phyloP scores from a whole-genome alignment of 768 basidiomycete species.

The Tricholoma furcatifolium region DNA sequence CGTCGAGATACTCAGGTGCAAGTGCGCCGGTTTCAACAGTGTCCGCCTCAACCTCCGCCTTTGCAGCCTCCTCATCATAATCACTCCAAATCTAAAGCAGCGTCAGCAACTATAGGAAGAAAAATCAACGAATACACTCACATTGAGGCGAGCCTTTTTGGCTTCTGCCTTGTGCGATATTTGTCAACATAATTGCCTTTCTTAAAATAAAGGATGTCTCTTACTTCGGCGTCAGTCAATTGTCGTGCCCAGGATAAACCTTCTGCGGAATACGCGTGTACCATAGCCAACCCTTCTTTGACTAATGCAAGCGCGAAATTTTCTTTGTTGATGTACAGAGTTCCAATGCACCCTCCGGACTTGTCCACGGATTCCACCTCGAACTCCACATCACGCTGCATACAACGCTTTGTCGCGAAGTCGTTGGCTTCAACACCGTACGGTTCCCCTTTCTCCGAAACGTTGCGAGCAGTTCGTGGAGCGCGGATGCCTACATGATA shows the following conservation, averaged over 20 bases:
- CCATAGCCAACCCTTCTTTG: constrained; percentile 83
- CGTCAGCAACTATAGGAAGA: not conserved
- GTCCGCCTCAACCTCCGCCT: constrained; percentile 42
- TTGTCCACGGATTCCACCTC: constrained; percentile 91
- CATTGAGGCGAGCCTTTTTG: constrained; percentile 75
- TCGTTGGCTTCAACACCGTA: constrained; percentile 82
- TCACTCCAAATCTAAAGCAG: constrained; percentile 76
- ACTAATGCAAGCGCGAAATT: constrained; percentile 86
- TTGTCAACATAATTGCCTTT: constrained; percentile 3
- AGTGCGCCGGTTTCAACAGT: constrained; percentile 52
- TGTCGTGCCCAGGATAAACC: constrained; percentile 75
- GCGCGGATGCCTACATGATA: constrained; percentile 73
- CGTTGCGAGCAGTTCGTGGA: constrained; percentile 79
- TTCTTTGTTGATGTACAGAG: constrained; percentile 83
- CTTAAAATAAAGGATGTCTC: constrained; percentile 5
- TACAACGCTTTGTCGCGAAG: constrained; percentile 74
- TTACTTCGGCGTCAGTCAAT: constrained; percentile 81
- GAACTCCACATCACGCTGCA: constrained; percentile 96
- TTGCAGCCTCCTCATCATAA: constrained; percentile 74
- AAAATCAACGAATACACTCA: constrained; percentile 35
- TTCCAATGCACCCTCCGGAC: constrained; percentile 92
- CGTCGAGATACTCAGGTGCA: constrained; percentile 86
- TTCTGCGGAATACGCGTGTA: constrained; percentile 89
- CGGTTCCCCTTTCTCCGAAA: constrained; percentile 85
- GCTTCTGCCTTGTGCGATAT: constrained; percentile 61